Conservation (phyloP, 768 basidiomycete species). For the Coprinopsis strossmayeri region DNA sequence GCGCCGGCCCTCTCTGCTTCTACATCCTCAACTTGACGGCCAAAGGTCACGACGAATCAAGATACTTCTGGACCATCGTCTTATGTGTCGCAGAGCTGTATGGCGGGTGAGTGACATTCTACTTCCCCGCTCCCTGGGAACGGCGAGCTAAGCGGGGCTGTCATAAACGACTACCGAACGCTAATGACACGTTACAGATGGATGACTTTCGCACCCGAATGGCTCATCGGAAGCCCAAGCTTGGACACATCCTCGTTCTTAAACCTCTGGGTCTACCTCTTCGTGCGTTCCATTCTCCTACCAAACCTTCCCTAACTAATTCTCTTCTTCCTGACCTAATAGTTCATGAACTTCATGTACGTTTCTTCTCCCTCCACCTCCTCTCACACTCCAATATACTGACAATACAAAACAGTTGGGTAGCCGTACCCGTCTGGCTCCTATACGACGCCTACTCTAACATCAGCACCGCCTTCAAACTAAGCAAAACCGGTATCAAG, state of each 20-base stretch:
- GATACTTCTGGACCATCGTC: conserved; percentile 78
- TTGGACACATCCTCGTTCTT: conserved; percentile 65
- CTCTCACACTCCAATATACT: neutral
- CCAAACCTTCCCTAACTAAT: neutral
- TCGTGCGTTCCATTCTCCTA: conserved; percentile 41
- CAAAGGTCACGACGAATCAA: conserved; percentile 54
- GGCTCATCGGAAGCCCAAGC: conserved; percentile 70
- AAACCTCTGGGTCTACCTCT: conserved; percentile 75
- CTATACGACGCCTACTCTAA: conserved; percentile 74
- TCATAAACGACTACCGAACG: neutral
- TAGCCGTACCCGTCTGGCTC: conserved; percentile 65
- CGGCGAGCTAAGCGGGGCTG: neutral
- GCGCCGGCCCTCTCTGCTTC: conserved; percentile 67
- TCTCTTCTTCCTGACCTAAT: conserved; percentile 5
- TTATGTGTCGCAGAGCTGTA: conserved; percentile 73
- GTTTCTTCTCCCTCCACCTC: conserved; percentile 17
- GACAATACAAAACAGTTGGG: conserved; percentile 51
- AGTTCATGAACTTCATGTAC: conserved; percentile 82
- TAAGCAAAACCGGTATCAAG: neutral
- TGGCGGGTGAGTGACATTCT: conserved; percentile 47
- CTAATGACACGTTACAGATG: conserved; percentile 47
- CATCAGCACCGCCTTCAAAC: conserved; percentile 34
- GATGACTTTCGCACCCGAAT: conserved; percentile 90
- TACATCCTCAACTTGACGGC: conserved; percentile 64
- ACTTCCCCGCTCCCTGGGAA: neutral